phyloP scores from a whole-genome alignment of 805 yeast species.

The Candida ulmi region DNA sequence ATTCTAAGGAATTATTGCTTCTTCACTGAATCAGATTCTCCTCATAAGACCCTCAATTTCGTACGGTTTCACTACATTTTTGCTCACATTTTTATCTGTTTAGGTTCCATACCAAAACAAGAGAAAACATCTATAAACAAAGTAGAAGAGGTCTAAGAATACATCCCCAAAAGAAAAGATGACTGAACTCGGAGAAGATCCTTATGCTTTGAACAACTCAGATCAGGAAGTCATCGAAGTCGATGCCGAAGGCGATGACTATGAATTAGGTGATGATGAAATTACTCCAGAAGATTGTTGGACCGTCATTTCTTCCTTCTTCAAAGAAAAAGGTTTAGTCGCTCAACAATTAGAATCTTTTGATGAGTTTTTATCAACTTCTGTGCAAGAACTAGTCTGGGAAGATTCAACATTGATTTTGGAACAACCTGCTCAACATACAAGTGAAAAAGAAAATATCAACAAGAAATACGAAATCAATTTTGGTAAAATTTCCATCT shows the following conservation, averaged over 20 bases:
- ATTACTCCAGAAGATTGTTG: constrained; percentile 98
- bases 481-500: constrained; percentile 95
- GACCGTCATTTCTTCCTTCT: constrained; percentile 95
- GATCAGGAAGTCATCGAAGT: constrained; percentile 11
- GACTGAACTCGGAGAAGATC: constrained; percentile 44
- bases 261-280: constrained; percentile 46
- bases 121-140: not conserved
- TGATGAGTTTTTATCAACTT: constrained; percentile 94
- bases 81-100: no score
- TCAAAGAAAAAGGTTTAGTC: constrained; percentile 93
- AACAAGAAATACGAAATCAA: constrained; percentile 92
- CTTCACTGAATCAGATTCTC: constrained; percentile 1
- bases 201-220: constrained; percentile 67
- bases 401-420: constrained; percentile 91
- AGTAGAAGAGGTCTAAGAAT: not conserved
- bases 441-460: constrained; percentile 82
- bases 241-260: constrained; percentile 51
- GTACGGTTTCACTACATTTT: no score
- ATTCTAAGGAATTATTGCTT: not conserved
- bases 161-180: constrained; percentile 3
- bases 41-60: not conserved
- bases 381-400: constrained; percentile 94
- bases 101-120: no score
- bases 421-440: constrained; percentile 98
- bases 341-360: constrained; percentile 98